A percentile compares a stretch with the other conserved stretches of the same genome.
Conservation (phyloP, 2,329 filamentous ascomycete species). For the Alternaria sp. region DNA sequence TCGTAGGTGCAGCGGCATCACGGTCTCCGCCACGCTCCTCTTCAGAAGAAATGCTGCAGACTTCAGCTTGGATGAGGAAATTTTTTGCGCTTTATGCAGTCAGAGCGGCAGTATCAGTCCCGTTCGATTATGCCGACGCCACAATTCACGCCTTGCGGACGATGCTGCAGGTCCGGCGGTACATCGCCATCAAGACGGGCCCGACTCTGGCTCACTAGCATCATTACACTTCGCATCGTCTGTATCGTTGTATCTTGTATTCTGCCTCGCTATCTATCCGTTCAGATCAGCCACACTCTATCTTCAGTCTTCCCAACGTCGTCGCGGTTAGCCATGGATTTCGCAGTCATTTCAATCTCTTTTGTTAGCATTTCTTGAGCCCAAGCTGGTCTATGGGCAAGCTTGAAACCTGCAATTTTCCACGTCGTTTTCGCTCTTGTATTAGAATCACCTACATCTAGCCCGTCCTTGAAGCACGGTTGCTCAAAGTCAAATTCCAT, state of each 20-base stretch:
- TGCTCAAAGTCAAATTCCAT: slow-evolving; percentile 1
- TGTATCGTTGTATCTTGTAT: background rate
- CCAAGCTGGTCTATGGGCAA: background rate
- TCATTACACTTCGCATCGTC: background rate
- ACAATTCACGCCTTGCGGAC: slow-evolving; percentile 37
- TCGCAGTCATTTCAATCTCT: background rate
- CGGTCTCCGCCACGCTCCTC: slow-evolving; percentile 25
- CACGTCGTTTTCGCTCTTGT: background rate
- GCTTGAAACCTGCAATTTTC: background rate
- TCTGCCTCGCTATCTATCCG: background rate
- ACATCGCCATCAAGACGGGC: slow-evolving; percentile 29
- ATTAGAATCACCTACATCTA: background rate
- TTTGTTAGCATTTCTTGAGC: background rate
- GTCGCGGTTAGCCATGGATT: background rate
- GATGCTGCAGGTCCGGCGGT: slow-evolving; percentile 37
- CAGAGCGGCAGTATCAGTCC: slow-evolving; percentile 26
- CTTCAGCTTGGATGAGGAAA: slow-evolving; percentile 39
- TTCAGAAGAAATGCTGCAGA: slow-evolving; percentile 16
- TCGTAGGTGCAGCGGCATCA: slow-evolving; percentile 42
- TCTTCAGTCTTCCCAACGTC: background rate
- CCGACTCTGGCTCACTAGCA: background rate
- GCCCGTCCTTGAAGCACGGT: background rate
- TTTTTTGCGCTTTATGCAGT: slow-evolving; percentile 44
- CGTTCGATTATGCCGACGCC: slow-evolving; percentile 34
- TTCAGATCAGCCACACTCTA: background rate